Conservation (phyloP, 2,329 filamentous ascomycete species). For the Colletotrichum sp. region DNA sequence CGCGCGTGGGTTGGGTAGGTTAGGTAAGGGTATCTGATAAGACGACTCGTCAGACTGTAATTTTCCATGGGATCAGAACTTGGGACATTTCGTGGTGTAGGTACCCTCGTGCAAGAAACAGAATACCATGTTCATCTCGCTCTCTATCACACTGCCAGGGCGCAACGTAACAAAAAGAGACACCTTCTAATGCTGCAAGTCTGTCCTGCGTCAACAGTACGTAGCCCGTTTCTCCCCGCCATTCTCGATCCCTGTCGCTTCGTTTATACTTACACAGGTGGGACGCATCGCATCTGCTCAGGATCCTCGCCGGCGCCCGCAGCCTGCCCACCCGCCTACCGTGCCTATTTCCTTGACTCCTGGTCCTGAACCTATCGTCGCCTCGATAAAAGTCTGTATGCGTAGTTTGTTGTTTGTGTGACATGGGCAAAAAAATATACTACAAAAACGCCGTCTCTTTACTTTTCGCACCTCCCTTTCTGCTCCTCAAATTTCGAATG, state of each 20-base stretch:
- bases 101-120: not conserved
- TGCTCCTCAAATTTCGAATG: not conserved
- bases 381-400: not conserved
- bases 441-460: slow-evolving; percentile 10
- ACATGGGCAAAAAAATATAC: not conserved
- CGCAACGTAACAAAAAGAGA: not conserved
- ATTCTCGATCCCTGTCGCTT: not conserved
- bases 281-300: not conserved
- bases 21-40: not conserved
- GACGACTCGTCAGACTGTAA: not conserved
- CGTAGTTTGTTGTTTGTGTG: slow-evolving; percentile 1
- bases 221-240: not conserved
- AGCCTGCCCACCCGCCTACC: not conserved
- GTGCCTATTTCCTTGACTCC: not conserved
- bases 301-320: not conserved
- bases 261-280: slow-evolving; percentile 1
- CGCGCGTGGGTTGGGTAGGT: not conserved
- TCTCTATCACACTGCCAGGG: not conserved
- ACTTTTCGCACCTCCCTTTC: not conserved
- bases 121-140: not conserved
- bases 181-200: not conserved
- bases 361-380: not conserved
- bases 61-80: not conserved
- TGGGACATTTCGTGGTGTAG: not conserved
- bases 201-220: not conserved